Evolutionary conservation across 352 stramenopile species (phyloP).

Genomic region (Plasmopara halstedii): DNA sequence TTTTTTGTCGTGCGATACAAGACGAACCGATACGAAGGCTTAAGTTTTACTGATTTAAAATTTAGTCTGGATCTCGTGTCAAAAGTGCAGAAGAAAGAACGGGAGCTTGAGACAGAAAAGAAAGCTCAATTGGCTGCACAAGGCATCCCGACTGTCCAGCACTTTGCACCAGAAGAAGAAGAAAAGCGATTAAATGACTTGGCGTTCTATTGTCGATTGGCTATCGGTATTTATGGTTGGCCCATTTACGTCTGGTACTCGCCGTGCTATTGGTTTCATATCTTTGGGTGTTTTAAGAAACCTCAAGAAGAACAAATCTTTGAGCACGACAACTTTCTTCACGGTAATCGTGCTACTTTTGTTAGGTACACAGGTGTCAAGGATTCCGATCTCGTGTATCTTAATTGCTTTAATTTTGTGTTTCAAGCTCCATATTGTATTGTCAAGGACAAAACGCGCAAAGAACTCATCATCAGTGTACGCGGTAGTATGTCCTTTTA

Average conservation of each 20-base stretch:
- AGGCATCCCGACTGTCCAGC: slow-evolving; percentile 14
- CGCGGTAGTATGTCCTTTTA: slow-evolving; percentile 74
- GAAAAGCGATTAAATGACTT: slow-evolving; percentile 39
- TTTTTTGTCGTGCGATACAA: slow-evolving; percentile 74
- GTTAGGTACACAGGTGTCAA: slow-evolving; percentile 62
- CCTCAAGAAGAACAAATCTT: slow-evolving; percentile 38
- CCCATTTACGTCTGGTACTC: slow-evolving; percentile 73
- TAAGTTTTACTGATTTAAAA: slow-evolving; percentile 66
- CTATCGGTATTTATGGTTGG: slow-evolving; percentile 77
- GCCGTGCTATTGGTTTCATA: slow-evolving; percentile 58
- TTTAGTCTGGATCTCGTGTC: slow-evolving; percentile 64
- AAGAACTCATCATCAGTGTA: slow-evolving; percentile 67
- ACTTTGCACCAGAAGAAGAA: slow-evolving; percentile 37
- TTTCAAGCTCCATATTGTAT: slow-evolving; percentile 73
- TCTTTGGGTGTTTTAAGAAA: slow-evolving; percentile 51
- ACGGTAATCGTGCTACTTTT: slow-evolving; percentile 59
- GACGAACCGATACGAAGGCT: slow-evolving; percentile 46
- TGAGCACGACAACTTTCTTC: slow-evolving; percentile 53
- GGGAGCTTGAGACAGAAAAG: slow-evolving; percentile 21
- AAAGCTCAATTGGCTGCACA: slow-evolving; percentile 20
- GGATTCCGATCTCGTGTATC: slow-evolving; percentile 53
- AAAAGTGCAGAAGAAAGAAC: slow-evolving; percentile 47
- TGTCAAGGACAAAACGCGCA: slow-evolving; percentile 50
- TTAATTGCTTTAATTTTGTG: slow-evolving; percentile 74
- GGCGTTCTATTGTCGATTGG: slow-evolving; percentile 55